A percentile compares a stretch with the other conserved stretches of the same genome.
phyloP scores from a whole-genome alignment of 768 basidiomycete genomes.

The Russula griseocarnosa region DNA sequence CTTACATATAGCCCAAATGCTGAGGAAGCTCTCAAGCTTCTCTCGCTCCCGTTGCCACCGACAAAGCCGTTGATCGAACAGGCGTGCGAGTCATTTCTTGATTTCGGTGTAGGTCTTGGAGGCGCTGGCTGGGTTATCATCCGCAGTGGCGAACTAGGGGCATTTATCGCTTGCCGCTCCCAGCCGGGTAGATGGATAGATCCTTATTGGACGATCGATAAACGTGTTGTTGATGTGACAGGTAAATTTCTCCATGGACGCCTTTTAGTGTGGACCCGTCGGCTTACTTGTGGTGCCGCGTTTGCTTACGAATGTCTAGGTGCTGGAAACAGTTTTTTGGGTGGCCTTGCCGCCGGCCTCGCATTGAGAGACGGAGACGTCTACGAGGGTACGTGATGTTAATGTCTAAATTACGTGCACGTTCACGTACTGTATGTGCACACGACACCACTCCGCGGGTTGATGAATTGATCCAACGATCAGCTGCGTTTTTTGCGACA shows the following conservation, averaged over 20 bases:
- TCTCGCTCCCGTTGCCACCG: slow-evolving; percentile 50
- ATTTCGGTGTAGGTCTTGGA: slow-evolving; percentile 50
- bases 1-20: slow-evolving; percentile 63
- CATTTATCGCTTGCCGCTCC: slow-evolving; percentile 51
- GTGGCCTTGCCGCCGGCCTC: slow-evolving; percentile 77
- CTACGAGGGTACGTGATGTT: slow-evolving; percentile 51
- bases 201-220: slow-evolving; percentile 61
- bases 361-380: slow-evolving; percentile 52
- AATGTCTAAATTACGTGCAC: neutral
- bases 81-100: slow-evolving; percentile 61
- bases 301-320: slow-evolving; percentile 43
- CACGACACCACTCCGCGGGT: neutral
- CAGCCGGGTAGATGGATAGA: slow-evolving; percentile 57
- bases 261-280: slow-evolving; percentile 3
- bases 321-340: slow-evolving; percentile 88
- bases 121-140: slow-evolving; percentile 64
- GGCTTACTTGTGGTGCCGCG: slow-evolving; percentile 11
- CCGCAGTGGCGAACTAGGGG: slow-evolving; percentile 68
- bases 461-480: slow-evolving; percentile 13
- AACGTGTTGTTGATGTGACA: slow-evolving; percentile 75
- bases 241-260: slow-evolving; percentile 41
- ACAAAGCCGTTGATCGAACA: slow-evolving; percentile 55
- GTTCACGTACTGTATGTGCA: slow-evolving; percentile 22
- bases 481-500: slow-evolving; percentile 69
- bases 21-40: slow-evolving; percentile 68